These are phyloP conservation scores for Linderniella brevidens DNA, from an alignment of 257 asterid genomes.

Conservation along the genomic window DNA sequence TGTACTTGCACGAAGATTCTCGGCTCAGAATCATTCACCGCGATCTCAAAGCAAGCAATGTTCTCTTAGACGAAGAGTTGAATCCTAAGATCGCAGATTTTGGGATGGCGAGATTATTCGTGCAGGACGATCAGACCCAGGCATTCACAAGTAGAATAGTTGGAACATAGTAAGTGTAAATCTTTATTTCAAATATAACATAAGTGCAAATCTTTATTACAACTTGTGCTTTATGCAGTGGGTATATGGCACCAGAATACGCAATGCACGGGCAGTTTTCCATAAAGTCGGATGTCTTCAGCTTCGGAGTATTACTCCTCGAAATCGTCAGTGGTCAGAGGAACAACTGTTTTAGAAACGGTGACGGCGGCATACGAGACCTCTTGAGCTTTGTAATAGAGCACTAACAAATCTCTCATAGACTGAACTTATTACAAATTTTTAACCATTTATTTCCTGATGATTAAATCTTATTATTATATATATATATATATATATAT, in stretches of 20 bases:
- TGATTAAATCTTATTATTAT: no score
- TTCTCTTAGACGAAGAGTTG: constrained; percentile 29
- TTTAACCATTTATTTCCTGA: no score
- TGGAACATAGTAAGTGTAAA: constrained; percentile 36
- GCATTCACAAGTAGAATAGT: constrained; percentile 22
- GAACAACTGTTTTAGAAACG: constrained; percentile 3
- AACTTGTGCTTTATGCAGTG: constrained; percentile 18
- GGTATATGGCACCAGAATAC: constrained; percentile 38
- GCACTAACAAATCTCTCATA: constrained; percentile 1
- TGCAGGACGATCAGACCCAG: constrained; percentile 17
- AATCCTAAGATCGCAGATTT: constrained; percentile 41
- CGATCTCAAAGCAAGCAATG: constrained; percentile 24
- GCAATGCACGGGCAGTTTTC: constrained; percentile 23
- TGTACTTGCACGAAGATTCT: constrained; percentile 28
- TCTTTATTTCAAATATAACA: no score
- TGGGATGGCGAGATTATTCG: constrained; percentile 36
- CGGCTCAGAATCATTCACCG: constrained; percentile 28
- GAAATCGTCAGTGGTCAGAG: constrained; percentile 29
- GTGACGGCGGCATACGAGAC: constrained; percentile 12
- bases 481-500: no score
- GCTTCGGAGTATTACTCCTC: constrained; percentile 32
- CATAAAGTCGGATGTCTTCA: constrained; percentile 28
- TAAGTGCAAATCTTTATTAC: no score
- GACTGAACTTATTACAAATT: neutral
- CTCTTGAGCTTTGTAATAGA: constrained; percentile 23